Conservation (phyloP, 148 eudicot species). For the Drosera capensis region DNA sequence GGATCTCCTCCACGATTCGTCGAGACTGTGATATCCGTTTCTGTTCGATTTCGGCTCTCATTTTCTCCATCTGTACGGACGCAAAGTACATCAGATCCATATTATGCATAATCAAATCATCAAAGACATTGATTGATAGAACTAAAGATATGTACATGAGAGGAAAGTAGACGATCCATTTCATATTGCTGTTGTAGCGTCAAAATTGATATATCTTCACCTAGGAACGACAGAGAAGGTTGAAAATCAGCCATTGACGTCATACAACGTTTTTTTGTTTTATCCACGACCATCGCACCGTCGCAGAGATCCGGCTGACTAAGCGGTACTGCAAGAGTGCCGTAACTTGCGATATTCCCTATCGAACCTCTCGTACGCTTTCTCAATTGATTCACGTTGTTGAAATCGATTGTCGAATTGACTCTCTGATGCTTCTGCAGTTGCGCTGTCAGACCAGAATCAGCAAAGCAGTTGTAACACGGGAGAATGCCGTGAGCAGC, state of each 20-base stretch:
- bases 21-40: constrained; percentile 24
- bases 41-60: constrained; percentile 44
- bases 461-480: too few species aligned
- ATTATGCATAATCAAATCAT: neutral
- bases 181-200: constrained; percentile 55
- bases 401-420: too few species aligned
- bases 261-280: too few species aligned
- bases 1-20: constrained; percentile 28
- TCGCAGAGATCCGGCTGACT: too few species aligned
- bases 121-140: neutral
- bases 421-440: too few species aligned
- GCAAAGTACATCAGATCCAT: neutral
- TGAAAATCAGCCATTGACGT: constrained; percentile 1
- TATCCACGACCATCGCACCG: too few species aligned
- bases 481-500: too few species aligned
- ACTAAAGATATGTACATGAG: constrained; percentile 39
- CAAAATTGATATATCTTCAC: constrained; percentile 50
- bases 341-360: too few species aligned
- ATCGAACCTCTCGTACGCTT: too few species aligned
- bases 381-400: too few species aligned
- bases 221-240: constrained; percentile 41
- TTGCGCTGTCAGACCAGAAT: too few species aligned
- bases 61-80: constrained; percentile 36
- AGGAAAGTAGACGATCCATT: constrained; percentile 39
- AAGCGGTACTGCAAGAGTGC: too few species aligned